These are phyloP conservation scores for Diplocarpon rosae DNA, from an alignment of 2,329 filamentous ascomycete genomes.

Conservation along the genomic window DNA sequence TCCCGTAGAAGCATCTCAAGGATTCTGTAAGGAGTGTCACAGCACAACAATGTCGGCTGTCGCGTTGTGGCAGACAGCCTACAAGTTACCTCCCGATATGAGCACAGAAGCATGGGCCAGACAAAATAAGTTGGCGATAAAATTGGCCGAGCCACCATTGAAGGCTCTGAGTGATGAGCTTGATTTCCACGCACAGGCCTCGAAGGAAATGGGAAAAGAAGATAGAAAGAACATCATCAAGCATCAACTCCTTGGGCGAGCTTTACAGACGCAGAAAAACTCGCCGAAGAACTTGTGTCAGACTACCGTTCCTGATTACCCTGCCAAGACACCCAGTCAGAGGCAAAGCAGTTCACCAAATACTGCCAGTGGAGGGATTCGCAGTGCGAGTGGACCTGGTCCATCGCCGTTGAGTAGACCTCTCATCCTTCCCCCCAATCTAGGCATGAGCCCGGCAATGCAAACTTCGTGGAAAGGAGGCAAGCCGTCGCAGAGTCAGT, in stretches of 20 bases:
- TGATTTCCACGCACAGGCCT: background rate
- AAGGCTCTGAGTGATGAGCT: constrained; percentile 3
- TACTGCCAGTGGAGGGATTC: no score
- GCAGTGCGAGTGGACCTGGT: background rate
- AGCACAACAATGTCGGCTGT: background rate
- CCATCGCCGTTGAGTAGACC: background rate
- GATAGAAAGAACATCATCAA: background rate
- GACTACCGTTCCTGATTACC: no score
- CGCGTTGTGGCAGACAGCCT: background rate
- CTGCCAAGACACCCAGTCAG: background rate
- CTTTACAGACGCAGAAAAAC: background rate
- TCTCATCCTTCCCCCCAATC: background rate
- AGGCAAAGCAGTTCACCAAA: background rate
- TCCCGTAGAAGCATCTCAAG: constrained; percentile 7
- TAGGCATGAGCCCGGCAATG: background rate
- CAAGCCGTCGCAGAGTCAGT: background rate
- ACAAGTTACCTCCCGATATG: background rate
- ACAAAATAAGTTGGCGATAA: background rate
- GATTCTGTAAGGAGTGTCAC: constrained; percentile 12
- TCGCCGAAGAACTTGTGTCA: no score
- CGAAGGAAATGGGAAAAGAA: background rate
- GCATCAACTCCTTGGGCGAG: background rate
- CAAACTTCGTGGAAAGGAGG: background rate
- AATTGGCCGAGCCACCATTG: background rate
- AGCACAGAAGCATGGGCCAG: background rate